Base-by-base conservation (phyloP, 1,284 basidiomycete species). In the Puccinia triticina region DNA sequence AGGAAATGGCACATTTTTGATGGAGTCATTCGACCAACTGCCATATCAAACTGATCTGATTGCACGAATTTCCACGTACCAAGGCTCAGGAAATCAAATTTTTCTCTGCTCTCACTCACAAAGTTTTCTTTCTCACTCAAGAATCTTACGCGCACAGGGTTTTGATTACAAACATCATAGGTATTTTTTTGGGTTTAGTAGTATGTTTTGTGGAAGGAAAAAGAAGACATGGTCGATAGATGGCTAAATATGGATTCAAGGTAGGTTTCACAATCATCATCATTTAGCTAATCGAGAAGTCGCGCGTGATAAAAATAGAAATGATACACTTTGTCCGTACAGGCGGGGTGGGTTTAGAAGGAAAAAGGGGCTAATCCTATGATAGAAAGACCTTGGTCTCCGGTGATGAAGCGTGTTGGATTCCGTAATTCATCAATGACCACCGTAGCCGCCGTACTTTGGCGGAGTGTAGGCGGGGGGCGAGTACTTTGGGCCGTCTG, bases 251-350 rank as follows among this genome's bases (percentile, higher is more conserved):
- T 57, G 4, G 26, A 26, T 57, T 26, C 55, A 57, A 57, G 12
- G n/a, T 32, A 43, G 64, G 32, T 43, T 7, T 2, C 32, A 40
- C 2, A 12, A 64, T 64, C 32, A 37, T 37, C 23, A 34, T 14
- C 29, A 64, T 64, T 32, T 10, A 37, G 61, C 7, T 7, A 64
- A 29, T 18, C 5, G 12, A 21, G 18, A 2, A 37, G 61, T 40
- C 29, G 32, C 26, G 2, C 26, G 29, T 59, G 26, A 26, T 29
- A 64, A 34, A 16, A 16, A 61, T 29, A 37, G 61, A 14, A 64
- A 64, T 37, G 34, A 64, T 64, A 64, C 61, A 64, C 7, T 40
- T 64, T 34, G 61, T 64, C 61, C 61, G 26, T 64, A 21, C 34
- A 64, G 61, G 34, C 37, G 32, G 61, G 37, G 34, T 37, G 61